Evolutionary conservation across 2,329 filamentous ascomycete species (phyloP), one percentile per base, ranked within the genome.

Genomic region (Fusarium hainanense): DNA sequence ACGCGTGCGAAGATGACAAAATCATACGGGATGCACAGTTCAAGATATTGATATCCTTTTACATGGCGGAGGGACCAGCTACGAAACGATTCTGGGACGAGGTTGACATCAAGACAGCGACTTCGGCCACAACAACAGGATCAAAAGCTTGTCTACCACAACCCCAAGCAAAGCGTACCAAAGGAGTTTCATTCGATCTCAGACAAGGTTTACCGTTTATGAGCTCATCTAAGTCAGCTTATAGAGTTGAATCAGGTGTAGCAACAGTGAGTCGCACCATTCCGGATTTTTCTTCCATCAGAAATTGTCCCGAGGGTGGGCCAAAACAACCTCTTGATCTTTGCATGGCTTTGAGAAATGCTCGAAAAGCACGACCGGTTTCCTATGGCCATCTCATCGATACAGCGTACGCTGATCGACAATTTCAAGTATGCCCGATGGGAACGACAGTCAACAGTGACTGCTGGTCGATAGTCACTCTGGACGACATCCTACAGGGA

Each of bases 361-460:
- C 47, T 21, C 21, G 21, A 21, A 21, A 7, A 59, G 3, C 21
- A n/a, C 23, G 55, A 4, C 66, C 66, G 1, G 3, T 16, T 11
- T 67, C 27, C 4, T 70, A 69, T 3, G 66, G 66, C 0, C 62
- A 50, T 37, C 34, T 68, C 6, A 8, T 66, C 14, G 68, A 71
- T 8, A 21, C 3, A 13, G 28, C 47, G 11, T 49, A 21, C 9
- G 11, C 9, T 6, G 58, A 32, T 27, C 55, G 55, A 1, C 52
- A 49, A 20, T 66, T 54, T 4, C 23, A 58, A 40, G 55, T 69
- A 2, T 61, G 42, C 18, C 40, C 68, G 0, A 14, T 46, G 0
- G 54, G 55, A 25, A 55, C 51, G 3, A 32, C n/a, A 9, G 6
- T 1, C 12, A 48, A 63, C 18, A 68, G 64, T 3, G 34, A 66